Percentiles rank a stretch among this genome's conserved stretches.
phyloP scores from a whole-genome alignment of 441 rosid genomes.

The Flueggea neowawraea region DNA sequence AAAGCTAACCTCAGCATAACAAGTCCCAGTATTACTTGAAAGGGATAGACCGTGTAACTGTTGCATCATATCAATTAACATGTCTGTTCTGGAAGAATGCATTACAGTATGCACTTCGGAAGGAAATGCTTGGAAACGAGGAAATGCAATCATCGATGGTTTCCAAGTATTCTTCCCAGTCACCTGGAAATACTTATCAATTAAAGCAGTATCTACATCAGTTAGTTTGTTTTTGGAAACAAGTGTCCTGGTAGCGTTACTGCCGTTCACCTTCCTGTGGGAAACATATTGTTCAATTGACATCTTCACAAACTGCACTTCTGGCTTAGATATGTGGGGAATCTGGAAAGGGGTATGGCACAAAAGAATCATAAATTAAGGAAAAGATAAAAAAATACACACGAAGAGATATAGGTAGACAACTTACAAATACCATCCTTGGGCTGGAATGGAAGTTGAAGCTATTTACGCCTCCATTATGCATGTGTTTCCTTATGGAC shows the following conservation, averaged over 20 bases:
- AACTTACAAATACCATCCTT: conserved; percentile 67
- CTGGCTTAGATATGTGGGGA: conserved; percentile 87
- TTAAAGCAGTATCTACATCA: conserved; percentile 45
- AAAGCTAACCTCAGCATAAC: conserved; percentile 46
- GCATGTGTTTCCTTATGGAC: conserved; percentile 74
- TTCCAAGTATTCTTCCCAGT: conserved; percentile 43
- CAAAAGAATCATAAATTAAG: conserved; percentile 10
- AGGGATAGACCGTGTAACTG: conserved; percentile 57
- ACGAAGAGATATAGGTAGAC: conserved; percentile 11
- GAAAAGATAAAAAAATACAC: conserved; percentile 6
- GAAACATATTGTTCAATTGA: conserved; percentile 73
- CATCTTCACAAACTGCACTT: conserved; percentile 72
- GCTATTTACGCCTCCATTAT: conserved; percentile 82
- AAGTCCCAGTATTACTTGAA: conserved; percentile 30
- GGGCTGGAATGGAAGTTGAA: conserved; percentile 91
- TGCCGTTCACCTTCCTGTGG: conserved; percentile 72
- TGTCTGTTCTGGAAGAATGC: conserved; percentile 80
- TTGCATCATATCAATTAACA: conserved; percentile 89
- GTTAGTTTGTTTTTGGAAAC: conserved; percentile 43
- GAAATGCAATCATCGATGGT: conserved; percentile 93
- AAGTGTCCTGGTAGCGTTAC: conserved; percentile 34
- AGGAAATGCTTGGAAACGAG: conserved; percentile 81
- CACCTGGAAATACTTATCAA: conserved; percentile 67
- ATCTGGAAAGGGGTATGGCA: conserved; percentile 47
- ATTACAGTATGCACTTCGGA: conserved; percentile 73